A percentile compares a stretch with the other conserved stretches of the same genome.
Conservation (phyloP, 768 basidiomycete species). For the Multifurca ochricompacta region DNA sequence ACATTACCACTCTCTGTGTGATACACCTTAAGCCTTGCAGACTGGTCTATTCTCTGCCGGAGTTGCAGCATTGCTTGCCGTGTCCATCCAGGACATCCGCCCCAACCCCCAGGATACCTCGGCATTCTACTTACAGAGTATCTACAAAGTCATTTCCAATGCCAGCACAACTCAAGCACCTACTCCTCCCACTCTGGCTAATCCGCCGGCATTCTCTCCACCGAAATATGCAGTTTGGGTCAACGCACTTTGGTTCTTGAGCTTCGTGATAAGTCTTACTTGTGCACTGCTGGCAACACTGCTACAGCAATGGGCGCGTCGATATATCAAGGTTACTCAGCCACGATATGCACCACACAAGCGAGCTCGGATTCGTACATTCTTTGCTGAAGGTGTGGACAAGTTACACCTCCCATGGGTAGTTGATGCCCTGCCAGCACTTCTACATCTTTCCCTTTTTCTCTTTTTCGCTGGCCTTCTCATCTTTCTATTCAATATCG, state of each 20-base stretch:
- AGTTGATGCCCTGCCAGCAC: background rate
- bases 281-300: background rate
- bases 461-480: too few relatives aligned
- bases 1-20: too few relatives aligned
- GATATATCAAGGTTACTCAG: background rate
- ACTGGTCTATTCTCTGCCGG: too few relatives aligned
- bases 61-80: too few relatives aligned
- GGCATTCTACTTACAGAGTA: too few relatives aligned
- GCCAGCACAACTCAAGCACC: background rate
- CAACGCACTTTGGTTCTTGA: conserved; percentile 7
- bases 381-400: background rate
- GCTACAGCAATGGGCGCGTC: too few relatives aligned
- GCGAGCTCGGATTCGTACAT: background rate
- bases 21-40: too few relatives aligned
- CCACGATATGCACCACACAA: background rate
- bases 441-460: conserved; percentile 5
- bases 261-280: background rate
- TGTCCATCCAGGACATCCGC: too few relatives aligned
- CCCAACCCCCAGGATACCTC: too few relatives aligned
- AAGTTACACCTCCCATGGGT: background rate
- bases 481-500: background rate
- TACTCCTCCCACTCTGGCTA: background rate
- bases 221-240: background rate
- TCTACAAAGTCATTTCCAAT: too few relatives aligned
- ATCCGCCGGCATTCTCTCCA: background rate